phyloP scores from a whole-genome alignment of 2,329 filamentous ascomycete genomes.

The Raffaelea arxii region DNA sequence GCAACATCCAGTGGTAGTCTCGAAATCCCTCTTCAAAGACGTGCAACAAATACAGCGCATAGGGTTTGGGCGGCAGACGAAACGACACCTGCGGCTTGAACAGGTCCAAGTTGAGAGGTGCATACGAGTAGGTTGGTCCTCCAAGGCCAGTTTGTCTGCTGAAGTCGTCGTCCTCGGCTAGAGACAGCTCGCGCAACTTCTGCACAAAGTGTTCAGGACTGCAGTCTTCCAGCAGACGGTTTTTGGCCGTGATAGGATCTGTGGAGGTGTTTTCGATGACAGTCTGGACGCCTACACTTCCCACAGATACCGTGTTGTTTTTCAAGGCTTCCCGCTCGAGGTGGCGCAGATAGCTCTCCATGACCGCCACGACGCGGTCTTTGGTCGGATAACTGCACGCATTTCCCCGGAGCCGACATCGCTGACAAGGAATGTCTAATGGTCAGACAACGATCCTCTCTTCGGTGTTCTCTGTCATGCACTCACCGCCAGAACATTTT shows the following conservation, averaged over 20 bases:
- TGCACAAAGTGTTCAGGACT: constrained; percentile 12
- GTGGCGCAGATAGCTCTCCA: constrained; percentile 11
- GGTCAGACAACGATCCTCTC: neutral
- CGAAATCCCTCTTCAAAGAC: constrained; percentile 13
- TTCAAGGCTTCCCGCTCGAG: constrained; percentile 6
- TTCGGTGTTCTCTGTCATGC: neutral
- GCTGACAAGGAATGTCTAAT: constrained; percentile 5
- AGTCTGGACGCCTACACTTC: too few species aligned
- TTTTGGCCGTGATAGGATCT: too few species aligned
- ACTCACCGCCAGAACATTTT: constrained; percentile 12
- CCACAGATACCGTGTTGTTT: neutral
- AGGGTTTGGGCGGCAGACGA: constrained; percentile 10
- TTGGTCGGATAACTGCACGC: constrained; percentile 11
- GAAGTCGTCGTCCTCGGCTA: neutral
- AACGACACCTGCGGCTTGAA: constrained; percentile 11
- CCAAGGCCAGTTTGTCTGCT: neutral
- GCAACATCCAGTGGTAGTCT: constrained; percentile 14
- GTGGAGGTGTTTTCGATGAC: too few species aligned
- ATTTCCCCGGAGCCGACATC: constrained; percentile 1
- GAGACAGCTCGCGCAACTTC: constrained; percentile 9
- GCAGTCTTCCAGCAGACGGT: constrained; percentile 8
- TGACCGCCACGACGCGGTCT: constrained; percentile 7
- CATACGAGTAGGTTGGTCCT: constrained; percentile 9
- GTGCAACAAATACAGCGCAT: constrained; percentile 10
- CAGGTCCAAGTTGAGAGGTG: constrained; percentile 12